A percentile compares a stretch with the other conserved stretches of the same genome.
phyloP scores from a whole-genome alignment of 805 yeast species.

The Yueomyces sp. region DNA sequence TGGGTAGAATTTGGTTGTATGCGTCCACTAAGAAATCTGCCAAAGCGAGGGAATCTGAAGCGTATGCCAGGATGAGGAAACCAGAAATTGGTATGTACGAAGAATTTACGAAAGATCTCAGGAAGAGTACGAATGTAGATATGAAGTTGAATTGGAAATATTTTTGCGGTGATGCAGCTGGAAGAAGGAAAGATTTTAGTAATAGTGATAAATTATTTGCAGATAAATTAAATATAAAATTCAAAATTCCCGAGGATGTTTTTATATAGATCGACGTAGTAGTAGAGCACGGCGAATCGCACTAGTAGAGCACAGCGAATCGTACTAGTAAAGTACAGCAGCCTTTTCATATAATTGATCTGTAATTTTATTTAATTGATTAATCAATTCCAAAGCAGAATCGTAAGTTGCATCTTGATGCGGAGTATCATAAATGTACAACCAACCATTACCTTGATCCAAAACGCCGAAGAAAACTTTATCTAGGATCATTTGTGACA shows the following conservation, averaged over 20 bases:
- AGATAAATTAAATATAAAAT: conserved; percentile 34
- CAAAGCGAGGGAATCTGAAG: conserved; percentile 1
- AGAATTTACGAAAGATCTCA: conserved; percentile 31
- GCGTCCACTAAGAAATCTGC: conserved; percentile 51
- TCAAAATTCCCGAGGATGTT: conserved; percentile 60
- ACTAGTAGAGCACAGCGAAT: too few relatives aligned
- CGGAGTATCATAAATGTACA: conserved; percentile 82
- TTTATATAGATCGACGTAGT: conserved; percentile 18
- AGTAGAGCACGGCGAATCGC: too few relatives aligned
- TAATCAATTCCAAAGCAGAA: conserved; percentile 73
- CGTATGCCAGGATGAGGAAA: conserved; percentile 40
- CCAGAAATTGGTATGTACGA: conserved; percentile 74
- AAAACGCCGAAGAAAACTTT: conserved; percentile 90
- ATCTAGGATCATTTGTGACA: conserved; percentile 93
- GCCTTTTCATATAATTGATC: conserved; percentile 92
- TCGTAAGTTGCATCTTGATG: conserved; percentile 79
- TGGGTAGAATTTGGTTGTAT: conserved; percentile 33
- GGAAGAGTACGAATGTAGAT: conserved; percentile 1
- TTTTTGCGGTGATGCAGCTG: conserved; percentile 97
- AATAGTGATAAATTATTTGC: conserved; percentile 72
- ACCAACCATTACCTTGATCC: conserved; percentile 98
- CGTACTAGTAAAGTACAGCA: conserved; percentile 47
- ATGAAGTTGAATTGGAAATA: conserved; percentile 7
- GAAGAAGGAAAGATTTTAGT: conserved; percentile 64
- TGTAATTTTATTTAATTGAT: conserved; percentile 76